Base-by-base conservation (phyloP, 352 stramenopile species). In the Globisporangium paroecandrum region DNA sequence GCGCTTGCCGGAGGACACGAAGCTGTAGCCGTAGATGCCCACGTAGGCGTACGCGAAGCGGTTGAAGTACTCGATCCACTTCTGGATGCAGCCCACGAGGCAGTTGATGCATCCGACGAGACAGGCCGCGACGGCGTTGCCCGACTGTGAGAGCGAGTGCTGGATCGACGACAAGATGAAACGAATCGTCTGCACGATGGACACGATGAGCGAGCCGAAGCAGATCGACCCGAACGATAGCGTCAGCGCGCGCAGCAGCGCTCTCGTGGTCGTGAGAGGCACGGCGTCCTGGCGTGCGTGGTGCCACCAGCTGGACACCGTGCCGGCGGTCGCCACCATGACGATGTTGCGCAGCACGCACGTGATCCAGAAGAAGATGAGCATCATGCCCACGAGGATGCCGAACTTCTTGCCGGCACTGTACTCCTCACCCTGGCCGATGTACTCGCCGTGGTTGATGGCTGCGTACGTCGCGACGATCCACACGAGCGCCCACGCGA, bases 171-270 rank as follows among this genome's bases (percentile, higher is more conserved):
- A 60, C 53, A 89, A 25, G 3, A 87, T 65, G 38, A 85, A 80
- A 34, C 77, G 74, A 34, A 93, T 82, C 8, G 79, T 83, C 65
- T 90, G 73, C n/a, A 93, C 71, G 63, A 91, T 81, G 29, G 83
- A 82, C 10, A 91, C 83, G 51, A 91, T 81, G 27, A 93, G 75
- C 29, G 83, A 90, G 13, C 85, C 85, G 63, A 93, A 87, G 75
- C 77, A 97, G 62, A 98, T 97, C 38, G 79, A 92, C 56, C 90
- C 92, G 53, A 96, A 91, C 46, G 88, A 89, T n/a, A 85, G 81
- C 36, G 90, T 97, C 12, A 85, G 77, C 22, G 85, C 79, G 34
- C 89, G 81, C 22, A 59, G 58, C 2, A 79, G 72, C 6, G 95
- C 81, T 7, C 78, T 71, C 10, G 71, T 69, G 9, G 75, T 84